phyloP scores from a whole-genome alignment of 2,329 filamentous ascomycete genomes.

The Exophiala xenobiotica region DNA sequence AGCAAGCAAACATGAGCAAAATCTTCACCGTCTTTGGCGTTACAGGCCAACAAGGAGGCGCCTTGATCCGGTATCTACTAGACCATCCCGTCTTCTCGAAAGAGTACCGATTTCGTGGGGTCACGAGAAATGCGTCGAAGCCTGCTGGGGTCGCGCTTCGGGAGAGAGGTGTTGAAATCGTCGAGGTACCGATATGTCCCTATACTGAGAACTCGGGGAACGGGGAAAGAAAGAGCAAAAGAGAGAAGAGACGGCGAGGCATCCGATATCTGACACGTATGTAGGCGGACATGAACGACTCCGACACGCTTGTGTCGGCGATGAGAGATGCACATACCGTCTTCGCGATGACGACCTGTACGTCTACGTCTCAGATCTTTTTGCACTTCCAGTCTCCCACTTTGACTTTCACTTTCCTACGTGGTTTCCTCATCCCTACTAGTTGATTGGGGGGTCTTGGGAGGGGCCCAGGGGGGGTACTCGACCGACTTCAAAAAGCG shows the following conservation, averaged over 20 bases:
- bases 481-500: too few species aligned
- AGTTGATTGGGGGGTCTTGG: too few species aligned
- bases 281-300: conserved; percentile 43
- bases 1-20: conserved; percentile 24
- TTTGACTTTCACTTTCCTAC: neutral
- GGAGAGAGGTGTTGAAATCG: conserved; percentile 35
- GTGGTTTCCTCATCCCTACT: too few species aligned
- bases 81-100: conserved; percentile 45
- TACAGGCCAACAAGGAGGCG: conserved; percentile 54
- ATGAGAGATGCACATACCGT: conserved; percentile 48
- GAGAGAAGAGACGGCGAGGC: conserved; percentile 32
- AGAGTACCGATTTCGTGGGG: conserved; percentile 49
- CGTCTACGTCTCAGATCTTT: neutral
- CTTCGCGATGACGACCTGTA: conserved; percentile 48
- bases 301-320: conserved; percentile 41
- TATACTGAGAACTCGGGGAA: neutral
- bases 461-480: too few species aligned
- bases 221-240: neutral
- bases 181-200: conserved; percentile 19
- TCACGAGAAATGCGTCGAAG: conserved; percentile 47
- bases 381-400: neutral
- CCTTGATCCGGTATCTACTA: conserved; percentile 48
- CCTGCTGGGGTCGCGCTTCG: conserved; percentile 31
- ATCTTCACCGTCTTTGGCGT: conserved; percentile 51
- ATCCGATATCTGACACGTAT: conserved; percentile 29